Evolutionary conservation across 805 yeast species (phyloP), one percentile per base, ranked within the genome.

Genomic region (Yamadazyma tumulicola): DNA sequence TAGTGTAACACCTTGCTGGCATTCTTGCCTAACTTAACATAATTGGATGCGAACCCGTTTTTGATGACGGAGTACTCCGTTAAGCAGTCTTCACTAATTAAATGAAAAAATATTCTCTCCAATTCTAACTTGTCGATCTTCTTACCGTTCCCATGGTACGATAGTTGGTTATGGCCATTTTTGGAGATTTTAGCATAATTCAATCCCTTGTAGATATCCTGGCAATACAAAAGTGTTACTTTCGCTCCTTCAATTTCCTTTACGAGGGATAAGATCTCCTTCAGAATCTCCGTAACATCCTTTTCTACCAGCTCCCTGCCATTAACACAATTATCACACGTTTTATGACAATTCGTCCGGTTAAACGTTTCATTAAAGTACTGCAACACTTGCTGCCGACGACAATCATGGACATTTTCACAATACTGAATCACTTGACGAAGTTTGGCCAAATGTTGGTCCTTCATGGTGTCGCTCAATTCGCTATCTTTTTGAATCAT

Each of bases 371-470:
- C 98, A 57, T 86, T 85, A 62, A 93, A 93, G 52, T 89, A 93
- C 33, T 85, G 91, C 33, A 93, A 66, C 3, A 93, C 95, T 47
- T 88, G 89, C 48, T 79, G 76, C 42, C 97, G 72, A 36, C 98
- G 75, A 55, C 98, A 93, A 55, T 89, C 97, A 3, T 89, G 79
- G 8, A 73, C 70, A 55, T 93, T 91, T 42, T 89, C 96, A 61
- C 97, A 91, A 54, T 87, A 93, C 52, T 83, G 89, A 45, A 85
- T 77, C 10, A 93, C 96, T 45, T 86, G 87, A 35, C 85, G 72
- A 44, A 93, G 63, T 53, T 86, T 83, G 21, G 79, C 72, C 41
- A 80, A 59, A 57, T 91, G 96, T 43, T 80, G 82, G 45, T 85
- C 93, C 43, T 81, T 79, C 24, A 82, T 82, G 9, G 56, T 70